Conservation (phyloP, 805 yeast species). For the Blastobotrys parvus region DNA sequence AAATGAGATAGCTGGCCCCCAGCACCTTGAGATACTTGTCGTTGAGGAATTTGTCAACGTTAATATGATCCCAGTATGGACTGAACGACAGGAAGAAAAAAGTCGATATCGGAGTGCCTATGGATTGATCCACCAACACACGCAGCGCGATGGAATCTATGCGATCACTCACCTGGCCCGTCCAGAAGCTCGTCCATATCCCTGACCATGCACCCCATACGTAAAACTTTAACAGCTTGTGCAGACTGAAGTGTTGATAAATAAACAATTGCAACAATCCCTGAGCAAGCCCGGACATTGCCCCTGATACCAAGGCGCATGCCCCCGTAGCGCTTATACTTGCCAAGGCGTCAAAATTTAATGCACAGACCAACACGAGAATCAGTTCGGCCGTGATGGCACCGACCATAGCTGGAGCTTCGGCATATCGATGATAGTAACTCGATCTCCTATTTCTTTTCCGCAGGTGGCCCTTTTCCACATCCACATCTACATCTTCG, state of each 20-base stretch:
- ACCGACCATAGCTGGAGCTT: background rate
- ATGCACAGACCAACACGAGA: conserved; percentile 17
- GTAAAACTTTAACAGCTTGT: conserved; percentile 25
- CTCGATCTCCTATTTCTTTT: too few relatives aligned
- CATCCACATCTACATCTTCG: too few relatives aligned
- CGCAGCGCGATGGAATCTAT: conserved; percentile 17
- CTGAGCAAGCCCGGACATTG: conserved; percentile 28
- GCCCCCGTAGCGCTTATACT: conserved; percentile 23
- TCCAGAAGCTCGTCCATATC: conserved; percentile 31
- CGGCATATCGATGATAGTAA: too few relatives aligned
- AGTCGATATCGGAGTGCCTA: conserved; percentile 29
- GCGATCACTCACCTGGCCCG: conserved; percentile 24
- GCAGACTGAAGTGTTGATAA: conserved; percentile 2
- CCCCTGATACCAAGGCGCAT: conserved; percentile 24
- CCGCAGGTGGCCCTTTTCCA: background rate
- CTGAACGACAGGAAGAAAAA: conserved; percentile 25
- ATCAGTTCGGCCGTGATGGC: conserved; percentile 18
- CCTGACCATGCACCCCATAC: conserved; percentile 32
- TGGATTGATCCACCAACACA: conserved; percentile 25
- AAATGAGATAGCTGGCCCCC: conserved; percentile 17
- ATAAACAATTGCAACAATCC: conserved; percentile 24
- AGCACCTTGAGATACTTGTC: conserved; percentile 15
- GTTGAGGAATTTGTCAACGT: conserved; percentile 24
- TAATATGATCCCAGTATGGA: conserved; percentile 31
- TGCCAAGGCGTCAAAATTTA: conserved; percentile 19